These are phyloP conservation scores for Eucalyptus curtisii DNA, from an alignment of 345 rosid species.

Conservation along the genomic window DNA sequence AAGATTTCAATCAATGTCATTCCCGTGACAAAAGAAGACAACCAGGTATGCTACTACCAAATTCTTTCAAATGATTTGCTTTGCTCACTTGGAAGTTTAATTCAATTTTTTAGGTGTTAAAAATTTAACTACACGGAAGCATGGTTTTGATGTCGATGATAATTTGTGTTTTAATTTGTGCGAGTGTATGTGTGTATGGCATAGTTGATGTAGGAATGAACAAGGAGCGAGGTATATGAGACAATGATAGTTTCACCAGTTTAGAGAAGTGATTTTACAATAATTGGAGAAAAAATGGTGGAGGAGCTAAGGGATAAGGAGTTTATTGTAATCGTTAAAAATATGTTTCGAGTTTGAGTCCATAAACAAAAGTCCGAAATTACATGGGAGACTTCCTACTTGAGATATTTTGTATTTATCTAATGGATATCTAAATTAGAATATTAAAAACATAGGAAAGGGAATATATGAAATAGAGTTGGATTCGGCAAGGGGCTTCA, in stretches of 20 bases:
- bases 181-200: too few relatives aligned
- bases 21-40: slow-evolving; percentile 67
- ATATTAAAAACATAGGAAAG: not conserved
- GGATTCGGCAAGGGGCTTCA: not conserved
- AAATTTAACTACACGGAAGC: too few relatives aligned
- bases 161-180: too few relatives aligned
- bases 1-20: slow-evolving; percentile 55
- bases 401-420: not conserved
- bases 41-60: slow-evolving; percentile 43
- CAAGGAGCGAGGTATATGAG: too few relatives aligned
- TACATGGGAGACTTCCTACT: not conserved
- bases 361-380: too few relatives aligned
- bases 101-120: slow-evolving; percentile 26
- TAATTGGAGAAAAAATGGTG: too few relatives aligned
- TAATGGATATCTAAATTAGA: not conserved
- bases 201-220: too few relatives aligned
- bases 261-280: too few relatives aligned
- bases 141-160: too few relatives aligned
- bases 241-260: too few relatives aligned
- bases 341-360: not conserved
- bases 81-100: slow-evolving; percentile 59
- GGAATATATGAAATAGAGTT: not conserved
- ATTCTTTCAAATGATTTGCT: slow-evolving; percentile 42
- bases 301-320: too few relatives aligned
- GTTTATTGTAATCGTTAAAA: too few relatives aligned